Base-by-base conservation (phyloP, 352 stramenopile genomes). In the Globisporangium yorkense region DNA sequence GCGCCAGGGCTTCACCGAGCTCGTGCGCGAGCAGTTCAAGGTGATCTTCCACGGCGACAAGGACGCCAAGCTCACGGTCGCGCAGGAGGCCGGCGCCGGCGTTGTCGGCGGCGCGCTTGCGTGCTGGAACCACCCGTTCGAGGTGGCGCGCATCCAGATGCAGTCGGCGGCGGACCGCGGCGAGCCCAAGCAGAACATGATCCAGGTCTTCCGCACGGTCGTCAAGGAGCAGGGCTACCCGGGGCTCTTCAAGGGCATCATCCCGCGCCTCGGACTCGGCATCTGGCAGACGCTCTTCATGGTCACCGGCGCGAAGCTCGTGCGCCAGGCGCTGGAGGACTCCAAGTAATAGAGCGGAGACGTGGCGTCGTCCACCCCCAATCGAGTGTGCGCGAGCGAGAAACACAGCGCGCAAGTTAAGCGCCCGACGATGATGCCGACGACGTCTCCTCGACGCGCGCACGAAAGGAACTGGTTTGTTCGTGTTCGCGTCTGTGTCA, bases 251-350 rank as follows among this genome's bases (percentile, higher is more conserved):
- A 96, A 96, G 69, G 88, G 88, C 61, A 94, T 96, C 62, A 85
- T 96, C 58, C 88, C 88, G 37, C 83, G 88, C 39, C 71, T 96
- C 44, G 77, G 83, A 3, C 77, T 95, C 12, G 85, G 83, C 53
- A 92, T 96, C 57, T 96, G 87, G 87, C 88, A 96, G 72, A 96
- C 88, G 64, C 77, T 96, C 46, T 96, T 96, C 64, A 96, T 96
- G 88, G 88, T 96, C 68, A 96, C 88, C 43, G 88, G 88, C 31
- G 88, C 88, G 33, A 96, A 96, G 74, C 79, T 96, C 47, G 77
- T 96, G 61, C 87, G 88, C 54, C 80, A 95, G 60, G 80, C 82
- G 61, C 74, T 96, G 10, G 82, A 89, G 57, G 71, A 88, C 60
- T 71, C 52, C 56, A 74, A 79, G 50, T 16, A 71, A 59, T 66